Percentiles rank a stretch among this genome's conserved stretches.
Evolutionary conservation across 192 early-diverging fungal species (phyloP).

Genomic region (Spizellomyces punctatus): DNA sequence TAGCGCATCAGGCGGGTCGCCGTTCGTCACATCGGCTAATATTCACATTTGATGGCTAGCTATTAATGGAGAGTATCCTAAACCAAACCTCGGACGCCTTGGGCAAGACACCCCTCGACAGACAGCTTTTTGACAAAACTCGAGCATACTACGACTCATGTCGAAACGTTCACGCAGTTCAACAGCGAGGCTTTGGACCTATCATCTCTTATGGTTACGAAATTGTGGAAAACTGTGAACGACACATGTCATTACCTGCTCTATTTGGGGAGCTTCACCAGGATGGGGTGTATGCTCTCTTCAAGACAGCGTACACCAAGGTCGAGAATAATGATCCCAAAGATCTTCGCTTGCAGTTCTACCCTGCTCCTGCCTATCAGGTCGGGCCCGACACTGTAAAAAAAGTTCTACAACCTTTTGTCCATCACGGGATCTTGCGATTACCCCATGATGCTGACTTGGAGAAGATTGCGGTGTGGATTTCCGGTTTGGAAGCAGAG

Average conservation of each 20-base stretch:
- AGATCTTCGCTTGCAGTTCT: conserved; percentile 39
- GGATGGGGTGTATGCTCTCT: conserved; percentile 36
- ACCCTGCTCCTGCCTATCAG: conserved; percentile 39
- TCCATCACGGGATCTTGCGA: conserved; percentile 11
- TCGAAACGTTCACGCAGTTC: conserved; percentile 25
- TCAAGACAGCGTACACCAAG: conserved; percentile 38
- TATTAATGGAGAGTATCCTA: conserved; percentile 41
- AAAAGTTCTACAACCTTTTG: conserved; percentile 33
- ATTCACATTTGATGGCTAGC: conserved; percentile 6
- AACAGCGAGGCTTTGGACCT: conserved; percentile 38
- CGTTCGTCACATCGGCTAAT: background rate
- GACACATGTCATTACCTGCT: conserved; percentile 13
- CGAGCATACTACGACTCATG: conserved; percentile 48
- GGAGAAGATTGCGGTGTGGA: conserved; percentile 27
- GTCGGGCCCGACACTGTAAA: conserved; percentile 18
- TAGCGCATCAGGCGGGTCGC: background rate
- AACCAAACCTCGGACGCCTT: conserved; percentile 25
- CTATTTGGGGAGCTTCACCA: conserved; percentile 35
- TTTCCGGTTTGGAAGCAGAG: conserved; percentile 27
- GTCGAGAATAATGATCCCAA: conserved; percentile 20
- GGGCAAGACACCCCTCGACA: conserved; percentile 21
- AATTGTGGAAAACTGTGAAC: conserved; percentile 20
- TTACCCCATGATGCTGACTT: conserved; percentile 5
- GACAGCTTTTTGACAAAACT: conserved; percentile 33
- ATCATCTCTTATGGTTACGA: conserved; percentile 23